Conservation (phyloP, 345 rosid species). For the Zanthoxylum bungeanum region DNA sequence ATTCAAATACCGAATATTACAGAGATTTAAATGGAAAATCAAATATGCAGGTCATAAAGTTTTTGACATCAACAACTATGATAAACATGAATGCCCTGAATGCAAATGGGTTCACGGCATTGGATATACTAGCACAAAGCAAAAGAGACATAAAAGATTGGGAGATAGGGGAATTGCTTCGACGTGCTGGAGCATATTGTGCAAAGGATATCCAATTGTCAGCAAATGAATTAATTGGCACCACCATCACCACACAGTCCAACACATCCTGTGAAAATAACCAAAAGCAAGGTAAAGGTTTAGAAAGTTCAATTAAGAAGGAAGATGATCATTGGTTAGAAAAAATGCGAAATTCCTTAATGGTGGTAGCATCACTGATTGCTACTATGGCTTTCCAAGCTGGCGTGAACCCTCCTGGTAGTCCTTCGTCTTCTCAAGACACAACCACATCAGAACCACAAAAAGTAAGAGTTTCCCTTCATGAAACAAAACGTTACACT, state of each 20-base stretch:
- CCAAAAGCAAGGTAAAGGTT: not conserved
- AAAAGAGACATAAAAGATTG: not conserved
- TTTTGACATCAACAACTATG: not conserved
- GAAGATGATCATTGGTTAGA: not conserved
- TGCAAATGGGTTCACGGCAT: not conserved
- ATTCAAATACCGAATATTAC: not conserved
- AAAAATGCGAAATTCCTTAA: conserved; percentile 12
- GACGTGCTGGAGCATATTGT: not conserved
- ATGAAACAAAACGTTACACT: not conserved
- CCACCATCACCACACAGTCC: too few species aligned
- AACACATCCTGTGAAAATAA: not conserved
- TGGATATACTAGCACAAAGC: not conserved
- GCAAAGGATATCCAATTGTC: not conserved
- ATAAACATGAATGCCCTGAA: not conserved
- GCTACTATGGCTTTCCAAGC: conserved; percentile 36
- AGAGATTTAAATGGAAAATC: too few species aligned
- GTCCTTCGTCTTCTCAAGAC: conserved; percentile 6
- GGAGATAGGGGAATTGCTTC: not conserved
- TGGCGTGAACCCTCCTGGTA: conserved; percentile 20
- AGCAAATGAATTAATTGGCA: too few species aligned
- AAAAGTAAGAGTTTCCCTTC: too few species aligned
- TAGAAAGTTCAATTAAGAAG: not conserved
- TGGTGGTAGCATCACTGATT: conserved; percentile 32
- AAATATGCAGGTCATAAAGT: conserved; percentile 1
- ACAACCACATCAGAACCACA: too few species aligned